These are phyloP conservation scores for Xylariaceae sp. DNA, from an alignment of 2,329 filamentous ascomycete species.

Conservation along the genomic window DNA sequence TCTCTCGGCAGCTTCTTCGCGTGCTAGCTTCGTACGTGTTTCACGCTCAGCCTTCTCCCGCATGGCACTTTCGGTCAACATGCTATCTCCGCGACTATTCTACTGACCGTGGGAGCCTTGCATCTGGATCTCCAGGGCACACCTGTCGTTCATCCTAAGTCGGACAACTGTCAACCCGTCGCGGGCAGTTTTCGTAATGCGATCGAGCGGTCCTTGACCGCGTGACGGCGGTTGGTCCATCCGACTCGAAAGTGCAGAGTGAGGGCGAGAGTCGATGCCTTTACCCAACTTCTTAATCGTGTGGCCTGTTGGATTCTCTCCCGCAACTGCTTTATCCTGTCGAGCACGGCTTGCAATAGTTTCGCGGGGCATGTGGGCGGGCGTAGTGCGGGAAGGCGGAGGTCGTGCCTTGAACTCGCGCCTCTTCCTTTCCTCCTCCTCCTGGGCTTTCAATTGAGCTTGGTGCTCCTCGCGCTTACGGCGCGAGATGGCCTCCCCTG, in stretches of 20 bases:
- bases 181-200: background rate
- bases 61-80: constrained; percentile 42
- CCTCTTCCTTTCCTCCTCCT: constrained; percentile 55
- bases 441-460: constrained; percentile 49
- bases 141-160: too few relatives aligned
- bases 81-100: constrained; percentile 50
- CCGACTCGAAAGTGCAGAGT: constrained; percentile 30
- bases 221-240: constrained; percentile 29
- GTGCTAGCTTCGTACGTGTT: constrained; percentile 46
- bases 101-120: constrained; percentile 50
- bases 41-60: constrained; percentile 52
- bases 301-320: constrained; percentile 27
- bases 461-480: constrained; percentile 50
- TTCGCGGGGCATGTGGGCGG: constrained; percentile 46
- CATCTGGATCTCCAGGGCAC: constrained; percentile 38
- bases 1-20: constrained; percentile 57
- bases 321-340: constrained; percentile 37
- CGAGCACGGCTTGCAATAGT: constrained; percentile 54
- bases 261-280: constrained; percentile 24
- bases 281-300: constrained; percentile 30
- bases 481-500: constrained; percentile 57
- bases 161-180: too few relatives aligned
- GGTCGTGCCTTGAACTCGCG: constrained; percentile 62
- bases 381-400: constrained; percentile 41
- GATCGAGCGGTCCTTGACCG: constrained; percentile 25